Evolutionary conservation across 345 rosid genomes (phyloP).

Genomic region (Brassica incana): DNA sequence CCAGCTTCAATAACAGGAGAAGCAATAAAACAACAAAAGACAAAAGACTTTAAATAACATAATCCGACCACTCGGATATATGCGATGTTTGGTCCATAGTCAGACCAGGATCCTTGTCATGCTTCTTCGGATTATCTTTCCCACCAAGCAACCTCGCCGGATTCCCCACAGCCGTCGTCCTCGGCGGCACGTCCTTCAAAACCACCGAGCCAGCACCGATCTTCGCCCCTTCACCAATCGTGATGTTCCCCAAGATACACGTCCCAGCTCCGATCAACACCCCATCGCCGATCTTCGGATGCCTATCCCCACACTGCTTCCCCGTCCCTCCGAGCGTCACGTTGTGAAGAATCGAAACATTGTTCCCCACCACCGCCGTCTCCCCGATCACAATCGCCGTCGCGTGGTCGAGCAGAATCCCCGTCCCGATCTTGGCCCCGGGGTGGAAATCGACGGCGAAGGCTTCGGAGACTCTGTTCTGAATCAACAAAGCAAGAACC

Average conservation of each 20-base stretch:
- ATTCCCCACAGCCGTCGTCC: conserved; percentile 90
- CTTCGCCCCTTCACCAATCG: conserved; percentile 92
- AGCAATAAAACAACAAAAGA: conserved; percentile 21
- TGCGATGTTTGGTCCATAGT: conserved; percentile 96
- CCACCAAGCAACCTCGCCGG: conserved; percentile 94
- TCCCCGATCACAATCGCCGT: conserved; percentile 86
- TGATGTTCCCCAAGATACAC: conserved; percentile 82
- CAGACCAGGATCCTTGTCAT: conserved; percentile 73
- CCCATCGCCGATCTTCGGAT: conserved; percentile 94
- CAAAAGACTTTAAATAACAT: conserved; percentile 56
- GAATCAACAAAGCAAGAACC: conserved; percentile 65
- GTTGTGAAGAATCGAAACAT: conserved; percentile 85
- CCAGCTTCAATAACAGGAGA: no score
- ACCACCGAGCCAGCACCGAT: conserved; percentile 94
- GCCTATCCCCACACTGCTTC: conserved; percentile 78
- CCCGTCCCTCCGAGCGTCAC: conserved; percentile 96
- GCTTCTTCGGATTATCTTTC: conserved; percentile 74
- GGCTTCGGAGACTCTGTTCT: conserved; percentile 71
- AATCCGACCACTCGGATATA: conserved; percentile 82
- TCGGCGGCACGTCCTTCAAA: conserved; percentile 70
- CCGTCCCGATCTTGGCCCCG: conserved; percentile 76
- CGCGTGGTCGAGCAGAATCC: conserved; percentile 81
- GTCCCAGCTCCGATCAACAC: conserved; percentile 94
- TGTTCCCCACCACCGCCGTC: conserved; percentile 87
- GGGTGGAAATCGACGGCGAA: conserved; percentile 95